Base-by-base conservation (phyloP, 495 filamentous ascomycete species). In the Penicillium paxilli region DNA sequence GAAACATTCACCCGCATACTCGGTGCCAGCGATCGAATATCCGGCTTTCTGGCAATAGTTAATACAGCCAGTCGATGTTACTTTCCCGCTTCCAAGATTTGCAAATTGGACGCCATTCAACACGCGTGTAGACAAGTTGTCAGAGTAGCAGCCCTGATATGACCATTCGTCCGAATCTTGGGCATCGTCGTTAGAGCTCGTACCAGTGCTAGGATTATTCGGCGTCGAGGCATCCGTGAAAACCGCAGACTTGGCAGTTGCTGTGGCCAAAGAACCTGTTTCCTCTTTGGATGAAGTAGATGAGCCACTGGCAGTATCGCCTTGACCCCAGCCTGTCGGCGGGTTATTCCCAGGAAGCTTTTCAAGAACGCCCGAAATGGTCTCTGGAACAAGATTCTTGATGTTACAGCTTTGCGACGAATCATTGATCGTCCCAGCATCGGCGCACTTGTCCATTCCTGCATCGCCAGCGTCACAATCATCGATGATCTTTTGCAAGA, bases 401-500 rank as follows among this genome's bases (percentile, higher is more conserved):
- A 82, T 72, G 42, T 70, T 72, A 72, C 83, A 87, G 48, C 68
- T 64, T 44, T 69, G 63, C 7, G 61, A 60, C 44, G 63, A 44
- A 51, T 68, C 56, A 53, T 79, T 77, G 41, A 59, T 59, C 7
- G 44, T 38, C 8, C 60, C 57, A 25, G 47, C 51, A 30, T 48
- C 51, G n/a, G 63, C 46, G 68, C 88, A 92, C 56, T 83, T 75
- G 2, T 73, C 52, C 16, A 87, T 69, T 5, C 52, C 62, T 21
- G 81, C 81, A 45, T 73, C 79, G 4, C 58, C 41, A 54, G 71
- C 73, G 47, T 76, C 80, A 75, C 87, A 91, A 21, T 65, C 72
- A 44, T 85, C 66, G 53, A 88, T 58, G 54, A 83, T 84, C 28
- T 76, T 71, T 63, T 88, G 79, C 17, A 91, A 81, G 47, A 78